Percentiles rank a stretch among this genome's conserved stretches.
These are phyloP conservation scores for Magnaporthiopsis incrustans DNA, from an alignment of 2,329 filamentous ascomycete species.

Conservation along the genomic window DNA sequence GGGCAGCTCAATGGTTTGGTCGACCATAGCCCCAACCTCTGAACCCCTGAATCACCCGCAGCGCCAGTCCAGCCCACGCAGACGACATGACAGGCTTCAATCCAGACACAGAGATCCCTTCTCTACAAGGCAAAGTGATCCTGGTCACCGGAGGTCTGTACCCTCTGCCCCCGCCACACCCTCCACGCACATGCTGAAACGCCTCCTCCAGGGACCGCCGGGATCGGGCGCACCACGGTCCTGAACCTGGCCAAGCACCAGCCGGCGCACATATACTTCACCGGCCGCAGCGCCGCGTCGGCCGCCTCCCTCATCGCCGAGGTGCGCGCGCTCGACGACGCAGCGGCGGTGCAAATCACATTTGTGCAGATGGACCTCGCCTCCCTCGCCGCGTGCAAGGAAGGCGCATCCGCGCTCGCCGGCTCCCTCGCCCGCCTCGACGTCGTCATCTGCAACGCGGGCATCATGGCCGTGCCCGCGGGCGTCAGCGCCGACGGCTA, in stretches of 20 bases:
- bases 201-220: constrained; percentile 23
- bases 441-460: constrained; percentile 36
- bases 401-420: constrained; percentile 18
- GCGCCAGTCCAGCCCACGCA: no score
- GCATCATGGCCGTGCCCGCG: constrained; percentile 29
- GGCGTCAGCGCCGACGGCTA: constrained; percentile 33
- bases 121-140: constrained; percentile 28
- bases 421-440: constrained; percentile 30
- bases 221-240: constrained; percentile 33
- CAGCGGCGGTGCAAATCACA: constrained; percentile 13
- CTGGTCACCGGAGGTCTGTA: constrained; percentile 32
- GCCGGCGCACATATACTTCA: constrained; percentile 45
- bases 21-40: background rate
- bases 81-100: constrained; percentile 16
- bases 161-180: background rate
- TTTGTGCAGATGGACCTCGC: constrained; percentile 33
- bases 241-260: constrained; percentile 30
- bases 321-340: constrained; percentile 17
- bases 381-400: constrained; percentile 28
- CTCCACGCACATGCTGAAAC: background rate
- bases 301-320: constrained; percentile 23
- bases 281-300: constrained; percentile 37
- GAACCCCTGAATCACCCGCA: background rate
- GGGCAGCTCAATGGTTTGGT: no score
- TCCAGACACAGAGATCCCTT: constrained; percentile 26